phyloP scores from a whole-genome alignment of 176 grass and related monocot genomes.

The Triticum timopheevii region DNA sequence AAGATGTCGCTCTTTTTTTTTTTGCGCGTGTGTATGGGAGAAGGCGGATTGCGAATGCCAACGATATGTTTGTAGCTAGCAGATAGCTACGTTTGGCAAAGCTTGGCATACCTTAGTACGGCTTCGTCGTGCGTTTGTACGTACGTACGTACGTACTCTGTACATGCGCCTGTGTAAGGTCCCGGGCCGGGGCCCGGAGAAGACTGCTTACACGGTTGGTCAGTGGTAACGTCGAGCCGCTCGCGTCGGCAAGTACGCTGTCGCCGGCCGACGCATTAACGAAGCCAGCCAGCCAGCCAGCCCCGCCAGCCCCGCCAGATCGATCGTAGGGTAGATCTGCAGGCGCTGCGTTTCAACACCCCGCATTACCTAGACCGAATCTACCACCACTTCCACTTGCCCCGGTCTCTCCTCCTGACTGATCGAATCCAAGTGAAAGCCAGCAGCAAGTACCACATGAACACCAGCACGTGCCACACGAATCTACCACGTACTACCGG shows the following conservation, averaged over 20 bases:
- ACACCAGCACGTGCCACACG: neutral
- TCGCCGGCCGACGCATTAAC: neutral
- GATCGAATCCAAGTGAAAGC: neutral
- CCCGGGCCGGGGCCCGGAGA: neutral
- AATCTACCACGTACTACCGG: neutral
- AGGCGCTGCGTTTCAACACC: neutral
- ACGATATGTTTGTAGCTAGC: too few species aligned
- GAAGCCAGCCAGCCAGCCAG: neutral
- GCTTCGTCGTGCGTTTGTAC: neutral
- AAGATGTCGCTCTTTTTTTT: too few species aligned
- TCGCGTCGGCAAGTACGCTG: neutral
- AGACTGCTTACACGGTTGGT: neutral
- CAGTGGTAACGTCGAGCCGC: neutral
- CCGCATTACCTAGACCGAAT: neutral
- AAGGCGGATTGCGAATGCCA: too few species aligned
- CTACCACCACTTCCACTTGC: slow-evolving; percentile 1
- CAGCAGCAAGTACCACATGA: neutral
- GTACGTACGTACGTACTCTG: too few species aligned
- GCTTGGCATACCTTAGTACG: neutral
- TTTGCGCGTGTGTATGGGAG: too few species aligned
- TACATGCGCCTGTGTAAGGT: neutral
- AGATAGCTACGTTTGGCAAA: neutral
- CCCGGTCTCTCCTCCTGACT: neutral
- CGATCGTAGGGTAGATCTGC: neutral
- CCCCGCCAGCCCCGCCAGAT: neutral